Evolutionary conservation across 2,329 filamentous ascomycete species (phyloP), one percentile per base, ranked within the genome.

Genomic region (Cordyceps fumosorosea): DNA sequence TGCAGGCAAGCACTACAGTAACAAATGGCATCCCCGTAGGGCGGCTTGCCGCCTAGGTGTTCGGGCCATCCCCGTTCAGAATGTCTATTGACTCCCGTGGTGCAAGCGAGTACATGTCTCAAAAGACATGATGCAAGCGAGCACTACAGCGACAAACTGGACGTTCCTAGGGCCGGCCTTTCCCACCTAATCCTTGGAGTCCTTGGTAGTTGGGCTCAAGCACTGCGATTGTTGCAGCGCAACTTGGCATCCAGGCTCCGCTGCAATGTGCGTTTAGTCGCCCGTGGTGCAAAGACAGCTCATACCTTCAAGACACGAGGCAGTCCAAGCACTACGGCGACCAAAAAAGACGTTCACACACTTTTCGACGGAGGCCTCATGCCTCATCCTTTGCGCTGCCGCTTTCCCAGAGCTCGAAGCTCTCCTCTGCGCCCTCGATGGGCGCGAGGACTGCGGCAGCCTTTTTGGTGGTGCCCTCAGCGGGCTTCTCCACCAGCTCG

Each of bases 401-500:
- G 69, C 86, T 89, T 73, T 90, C 88, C 87, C 87, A 90, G 18
- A 90, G 79, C 67, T 89, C 85, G 68, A 90, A 85, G 70, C 75
- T 80, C 67, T 86, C 83, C 47, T 80, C 83, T 0, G 83, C 81
- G 53, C 82, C 84, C 59, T 87, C 83, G 5, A 87, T 77, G 0
- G 83, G 80, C 60, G 81, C 73, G 16, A 87, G 72, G 2, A 82
- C 68, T 1, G 80, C 77, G 2, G 81, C 81, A 14, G 34, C 34
- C 34, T 37, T 37, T 57, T 77, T 75, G 29, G 75, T 73, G 5
- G 76, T 73, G 1, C 73, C 69, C 37, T 75, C 72, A 20, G 74
- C 69, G 18, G 67, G 70, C 66, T 73, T 74, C 60, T 67, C 65
- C 68, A 77, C 77, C 59, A 79, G 72, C 29, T 65, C 66, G 42